Evolutionary conservation across 2,329 filamentous ascomycete genomes (phyloP), one percentile per base, ranked within the genome.

Genomic region (Aspergillus novoparasiticus): DNA sequence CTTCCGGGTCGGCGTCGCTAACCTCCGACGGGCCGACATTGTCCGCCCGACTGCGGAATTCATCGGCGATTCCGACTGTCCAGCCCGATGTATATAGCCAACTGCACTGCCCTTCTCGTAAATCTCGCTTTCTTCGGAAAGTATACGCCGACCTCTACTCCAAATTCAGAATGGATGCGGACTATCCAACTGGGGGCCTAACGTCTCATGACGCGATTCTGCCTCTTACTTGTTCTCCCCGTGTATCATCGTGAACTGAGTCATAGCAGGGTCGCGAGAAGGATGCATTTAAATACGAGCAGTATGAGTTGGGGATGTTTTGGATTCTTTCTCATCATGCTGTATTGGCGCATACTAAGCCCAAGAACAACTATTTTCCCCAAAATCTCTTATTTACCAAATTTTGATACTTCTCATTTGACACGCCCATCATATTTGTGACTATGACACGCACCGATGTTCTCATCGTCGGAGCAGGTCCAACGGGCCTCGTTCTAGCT

Each of bases 401-500:
- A 23, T 23, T 11, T 14, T 23, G 5, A 23, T 23, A 21, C n/a
- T 23, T 39, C n/a, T 57, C 16, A 19, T 30, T 28, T 34, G 36
- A 34, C 8, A 12, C 16, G 4, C 16, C 8, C 3, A 19, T 39
- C 36, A 4, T 6, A 9, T 41, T 14, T 12, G 51, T 59, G 32
- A 45, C 21, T 10, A 60, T 48, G 51, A 14, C 50, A 28, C 39
- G 3, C 8, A 63, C 63, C 14, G 68, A 71, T 21, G 78, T 84
- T 30, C 71, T 84, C 6, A 80, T 84, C 43, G 74, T 81, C 4
- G 82, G 82, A 8, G 80, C 76, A 11, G 82, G 82, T 1, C 82
- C 82, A 14, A 78, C 80, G 1, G 81, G 82, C 36, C 72, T 80
- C 6, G 71, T 77, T n/a, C 74, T 81, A 1, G 80, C 81, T 19